phyloP scores from a whole-genome alignment of 371 early-diverging fungal genomes.

The Basidiobolus meristosporus region DNA sequence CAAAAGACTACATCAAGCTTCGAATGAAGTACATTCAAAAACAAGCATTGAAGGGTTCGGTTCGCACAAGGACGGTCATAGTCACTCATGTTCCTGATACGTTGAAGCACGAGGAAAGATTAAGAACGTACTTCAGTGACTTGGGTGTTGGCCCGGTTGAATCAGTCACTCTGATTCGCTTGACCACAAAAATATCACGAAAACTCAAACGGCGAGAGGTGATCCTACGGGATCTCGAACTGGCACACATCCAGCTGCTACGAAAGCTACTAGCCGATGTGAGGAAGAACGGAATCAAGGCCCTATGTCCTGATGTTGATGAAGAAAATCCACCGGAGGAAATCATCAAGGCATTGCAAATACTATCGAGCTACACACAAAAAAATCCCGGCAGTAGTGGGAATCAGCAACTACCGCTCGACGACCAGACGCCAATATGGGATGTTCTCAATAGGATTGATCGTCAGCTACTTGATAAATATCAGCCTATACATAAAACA shows the following conservation, averaged over 20 bases:
- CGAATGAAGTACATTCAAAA: slow-evolving; percentile 8
- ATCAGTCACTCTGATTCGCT: slow-evolving; percentile 9
- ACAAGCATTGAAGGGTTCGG: slow-evolving; percentile 4
- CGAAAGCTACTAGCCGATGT: slow-evolving; percentile 11
- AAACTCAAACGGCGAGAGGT: slow-evolving; percentile 12
- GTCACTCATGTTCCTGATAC: slow-evolving; percentile 14
- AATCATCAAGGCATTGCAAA: no score
- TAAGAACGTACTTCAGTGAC: slow-evolving; percentile 11
- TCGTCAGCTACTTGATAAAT: no score
- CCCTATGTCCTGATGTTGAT: no score
- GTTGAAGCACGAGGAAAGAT: slow-evolving; percentile 11
- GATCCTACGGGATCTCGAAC: slow-evolving; percentile 11
- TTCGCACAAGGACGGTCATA: slow-evolving; percentile 11
- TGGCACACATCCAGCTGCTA: slow-evolving; percentile 10
- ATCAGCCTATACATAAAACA: no score
- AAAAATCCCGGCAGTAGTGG: no score
- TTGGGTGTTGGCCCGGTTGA: slow-evolving; percentile 17
- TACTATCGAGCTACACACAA: no score
- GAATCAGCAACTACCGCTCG: no score
- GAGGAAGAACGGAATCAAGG: no score
- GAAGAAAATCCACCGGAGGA: no score
- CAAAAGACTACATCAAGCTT: slow-evolving; percentile 18
- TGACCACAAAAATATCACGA: slow-evolving; percentile 8
- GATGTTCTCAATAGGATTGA: no score
- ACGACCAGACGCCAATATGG: no score